Conservation (phyloP, 2,329 filamentous ascomycete genomes). For the Paraphaeosphaeria minitans region DNA sequence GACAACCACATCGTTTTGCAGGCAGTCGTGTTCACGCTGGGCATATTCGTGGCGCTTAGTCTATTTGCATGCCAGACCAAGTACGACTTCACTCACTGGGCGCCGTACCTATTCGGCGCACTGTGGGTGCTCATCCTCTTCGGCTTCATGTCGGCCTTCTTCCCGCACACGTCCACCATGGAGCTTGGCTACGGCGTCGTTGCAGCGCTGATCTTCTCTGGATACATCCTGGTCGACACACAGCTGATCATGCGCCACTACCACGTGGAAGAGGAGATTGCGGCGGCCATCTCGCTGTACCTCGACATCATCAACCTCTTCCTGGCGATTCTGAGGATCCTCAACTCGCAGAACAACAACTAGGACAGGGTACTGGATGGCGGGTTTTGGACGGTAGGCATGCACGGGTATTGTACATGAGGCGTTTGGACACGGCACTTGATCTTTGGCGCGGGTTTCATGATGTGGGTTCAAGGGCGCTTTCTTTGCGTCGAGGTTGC, state of each 20-base stretch:
- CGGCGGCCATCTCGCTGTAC: constrained; percentile 91
- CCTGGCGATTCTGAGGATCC: constrained; percentile 89
- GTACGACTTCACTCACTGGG: constrained; percentile 98
- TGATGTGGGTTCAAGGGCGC: background rate
- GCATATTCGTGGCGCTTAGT: constrained; percentile 67
- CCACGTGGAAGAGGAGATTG: constrained; percentile 97
- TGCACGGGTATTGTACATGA: background rate
- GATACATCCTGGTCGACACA: constrained; percentile 94
- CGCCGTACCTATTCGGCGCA: constrained; percentile 89
- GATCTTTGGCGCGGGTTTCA: background rate
- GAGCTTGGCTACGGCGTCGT: constrained; percentile 87
- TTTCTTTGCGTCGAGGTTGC: background rate
- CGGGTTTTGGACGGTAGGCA: background rate
- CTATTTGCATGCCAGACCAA: constrained; percentile 96
- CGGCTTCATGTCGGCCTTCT: constrained; percentile 89
- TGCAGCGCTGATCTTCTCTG: constrained; percentile 86
- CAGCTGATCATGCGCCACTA: constrained; percentile 95
- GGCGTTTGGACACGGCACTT: constrained; percentile 1
- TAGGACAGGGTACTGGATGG: constrained; percentile 51
- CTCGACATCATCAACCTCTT: constrained; percentile 97
- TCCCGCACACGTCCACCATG: constrained; percentile 78
- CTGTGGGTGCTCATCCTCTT: constrained; percentile 92
- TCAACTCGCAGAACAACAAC: constrained; percentile 96
- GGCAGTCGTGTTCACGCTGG: constrained; percentile 82
- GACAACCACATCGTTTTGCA: constrained; percentile 82